Evolutionary conservation across 2,329 filamentous ascomycete species (phyloP).

Genomic region (Colletotrichum camelliae): DNA sequence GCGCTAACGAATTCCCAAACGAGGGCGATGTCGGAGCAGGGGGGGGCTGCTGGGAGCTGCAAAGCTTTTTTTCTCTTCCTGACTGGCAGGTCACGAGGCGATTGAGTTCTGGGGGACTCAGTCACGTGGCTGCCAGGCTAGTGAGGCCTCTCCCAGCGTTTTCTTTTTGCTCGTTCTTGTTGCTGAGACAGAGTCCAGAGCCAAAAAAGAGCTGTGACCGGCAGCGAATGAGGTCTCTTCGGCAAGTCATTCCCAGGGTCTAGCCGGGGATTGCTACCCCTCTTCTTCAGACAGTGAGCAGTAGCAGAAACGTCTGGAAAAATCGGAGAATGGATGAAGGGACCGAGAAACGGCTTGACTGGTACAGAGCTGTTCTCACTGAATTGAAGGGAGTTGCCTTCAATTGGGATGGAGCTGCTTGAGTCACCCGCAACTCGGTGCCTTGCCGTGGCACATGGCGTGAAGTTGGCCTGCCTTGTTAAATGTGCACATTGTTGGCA

Average conservation of each 20-base stretch:
- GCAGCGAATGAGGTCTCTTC: background rate
- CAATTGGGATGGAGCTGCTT: background rate
- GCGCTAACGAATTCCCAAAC: background rate
- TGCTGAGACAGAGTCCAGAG: background rate
- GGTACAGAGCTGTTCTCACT: background rate
- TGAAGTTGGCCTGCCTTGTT: background rate
- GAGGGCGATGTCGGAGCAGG: constrained; percentile 16
- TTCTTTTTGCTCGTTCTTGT: background rate
- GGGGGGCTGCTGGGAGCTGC: background rate
- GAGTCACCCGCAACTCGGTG: background rate
- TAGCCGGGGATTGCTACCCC: background rate
- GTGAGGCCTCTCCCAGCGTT: background rate
- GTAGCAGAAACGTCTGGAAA: background rate
- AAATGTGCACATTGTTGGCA: background rate
- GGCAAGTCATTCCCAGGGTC: background rate
- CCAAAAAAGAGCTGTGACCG: background rate
- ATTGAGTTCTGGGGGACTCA: background rate
- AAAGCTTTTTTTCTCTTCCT: background rate
- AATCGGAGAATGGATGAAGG: background rate
- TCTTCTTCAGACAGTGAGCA: background rate
- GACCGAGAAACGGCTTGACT: background rate
- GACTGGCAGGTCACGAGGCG: background rate
- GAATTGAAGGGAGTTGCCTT: background rate
- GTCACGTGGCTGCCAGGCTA: background rate
- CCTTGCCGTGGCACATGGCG: background rate